These are phyloP conservation scores for Sporisorium iseilematis-ciliati DNA, from an alignment of 1,284 basidiomycete species.

Conservation along the genomic window DNA sequence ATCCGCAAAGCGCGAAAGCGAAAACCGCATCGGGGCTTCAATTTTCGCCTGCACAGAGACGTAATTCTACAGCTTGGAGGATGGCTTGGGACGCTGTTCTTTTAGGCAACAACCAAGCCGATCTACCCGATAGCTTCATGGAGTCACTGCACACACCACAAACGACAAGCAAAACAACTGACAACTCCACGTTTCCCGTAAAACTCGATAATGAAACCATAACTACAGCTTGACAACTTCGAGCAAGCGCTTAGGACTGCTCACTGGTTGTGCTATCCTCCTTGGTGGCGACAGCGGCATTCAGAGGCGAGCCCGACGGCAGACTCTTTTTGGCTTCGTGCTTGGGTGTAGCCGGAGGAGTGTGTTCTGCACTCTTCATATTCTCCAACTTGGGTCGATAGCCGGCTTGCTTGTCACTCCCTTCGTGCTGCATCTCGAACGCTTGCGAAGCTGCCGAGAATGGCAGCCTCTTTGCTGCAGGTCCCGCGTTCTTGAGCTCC, in stretches of 20 bases:
- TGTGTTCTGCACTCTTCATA: constrained; percentile 58
- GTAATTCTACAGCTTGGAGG: constrained; percentile 1
- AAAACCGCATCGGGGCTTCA: neutral
- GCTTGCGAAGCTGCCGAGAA: constrained; percentile 51
- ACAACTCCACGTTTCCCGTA: constrained; percentile 3
- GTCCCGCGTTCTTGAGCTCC: constrained; percentile 47
- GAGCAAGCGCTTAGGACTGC: neutral
- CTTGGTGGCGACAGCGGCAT: too few relatives aligned
- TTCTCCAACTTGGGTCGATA: constrained; percentile 37
- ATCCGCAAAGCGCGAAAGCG: neutral
- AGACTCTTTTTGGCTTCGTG: constrained; percentile 22
- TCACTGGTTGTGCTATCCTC: neutral
- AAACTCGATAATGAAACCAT: neutral
- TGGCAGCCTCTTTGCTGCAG: constrained; percentile 43
- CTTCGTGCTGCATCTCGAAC: constrained; percentile 50
- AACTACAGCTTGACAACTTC: neutral
- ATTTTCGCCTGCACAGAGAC: neutral
- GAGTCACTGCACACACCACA: neutral
- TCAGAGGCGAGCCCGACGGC: constrained; percentile 2
- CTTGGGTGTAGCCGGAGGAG: constrained; percentile 45
- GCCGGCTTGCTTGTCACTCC: constrained; percentile 29
- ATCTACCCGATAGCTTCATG: neutral
- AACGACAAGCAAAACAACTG: neutral
- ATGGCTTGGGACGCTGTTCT: too few relatives aligned
- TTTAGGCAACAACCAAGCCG: neutral